Percentiles rank a stretch among this genome's conserved stretches.
Evolutionary conservation across 139 green algal species (phyloP).

Genomic region (Asterochloris sp.): DNA sequence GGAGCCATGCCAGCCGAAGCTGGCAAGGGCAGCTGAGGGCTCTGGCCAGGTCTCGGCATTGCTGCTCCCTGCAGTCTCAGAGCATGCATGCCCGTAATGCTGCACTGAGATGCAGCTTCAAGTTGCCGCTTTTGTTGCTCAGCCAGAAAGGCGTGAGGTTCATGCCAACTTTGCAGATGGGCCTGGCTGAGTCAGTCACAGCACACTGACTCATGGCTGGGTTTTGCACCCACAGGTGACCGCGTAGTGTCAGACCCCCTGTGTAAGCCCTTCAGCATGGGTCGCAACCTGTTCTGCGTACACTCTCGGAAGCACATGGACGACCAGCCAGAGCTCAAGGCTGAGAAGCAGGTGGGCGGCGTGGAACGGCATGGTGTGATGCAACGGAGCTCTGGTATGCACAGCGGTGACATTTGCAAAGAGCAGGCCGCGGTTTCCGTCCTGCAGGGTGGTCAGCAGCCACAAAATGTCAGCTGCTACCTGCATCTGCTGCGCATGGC

Average conservation of each 20-base stretch:
- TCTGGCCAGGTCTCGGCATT: neutral
- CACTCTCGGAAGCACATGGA: slow-evolving; percentile 98
- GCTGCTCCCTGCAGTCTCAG: neutral
- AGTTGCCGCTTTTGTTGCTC: neutral
- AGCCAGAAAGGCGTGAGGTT: neutral
- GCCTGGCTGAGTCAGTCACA: neutral
- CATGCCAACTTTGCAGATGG: neutral
- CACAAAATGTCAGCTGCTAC: too few species aligned
- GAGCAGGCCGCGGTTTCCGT: too few species aligned
- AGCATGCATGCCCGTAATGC: neutral
- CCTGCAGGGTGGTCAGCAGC: too few species aligned
- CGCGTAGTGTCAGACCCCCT: slow-evolving; percentile 93
- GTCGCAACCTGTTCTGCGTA: slow-evolving; percentile 98
- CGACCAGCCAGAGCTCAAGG: slow-evolving; percentile 83
- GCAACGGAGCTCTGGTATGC: too few species aligned
- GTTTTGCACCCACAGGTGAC: slow-evolving; percentile 49
- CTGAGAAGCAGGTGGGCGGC: slow-evolving; percentile 63
- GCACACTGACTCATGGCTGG: neutral
- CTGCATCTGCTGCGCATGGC: too few species aligned
- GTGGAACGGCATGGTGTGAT: too few species aligned
- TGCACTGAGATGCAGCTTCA: neutral
- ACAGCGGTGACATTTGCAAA: too few species aligned
- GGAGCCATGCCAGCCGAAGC: too few species aligned
- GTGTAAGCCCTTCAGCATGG: slow-evolving; percentile 99
- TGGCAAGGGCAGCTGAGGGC: neutral